phyloP scores from a whole-genome alignment of 495 filamentous ascomycete species.

The Xylaria telfairii region DNA sequence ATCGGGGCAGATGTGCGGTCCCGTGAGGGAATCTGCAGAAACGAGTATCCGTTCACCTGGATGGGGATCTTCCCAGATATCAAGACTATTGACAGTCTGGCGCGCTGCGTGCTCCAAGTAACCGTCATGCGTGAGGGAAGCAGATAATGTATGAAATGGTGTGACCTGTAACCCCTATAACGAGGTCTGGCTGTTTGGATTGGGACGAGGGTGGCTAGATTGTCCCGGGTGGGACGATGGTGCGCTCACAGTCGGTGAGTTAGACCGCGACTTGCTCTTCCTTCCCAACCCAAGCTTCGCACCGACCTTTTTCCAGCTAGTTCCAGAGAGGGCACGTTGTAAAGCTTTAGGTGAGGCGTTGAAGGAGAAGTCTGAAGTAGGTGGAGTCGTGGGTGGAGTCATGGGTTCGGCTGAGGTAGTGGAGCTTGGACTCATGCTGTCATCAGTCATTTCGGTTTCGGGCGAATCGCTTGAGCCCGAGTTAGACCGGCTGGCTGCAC shows the following conservation, averaged over 20 bases:
- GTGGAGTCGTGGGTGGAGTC: conserved; percentile 89
- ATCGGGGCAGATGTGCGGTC: conserved; percentile 37
- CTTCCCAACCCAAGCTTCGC: conserved; percentile 75
- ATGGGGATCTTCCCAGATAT: conserved; percentile 54
- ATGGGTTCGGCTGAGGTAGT: conserved; percentile 68
- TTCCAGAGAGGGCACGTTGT: conserved; percentile 59
- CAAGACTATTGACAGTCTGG: conserved; percentile 25
- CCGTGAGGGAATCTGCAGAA: conserved; percentile 36
- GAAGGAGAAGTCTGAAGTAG: conserved; percentile 66
- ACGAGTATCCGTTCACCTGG: conserved; percentile 50
- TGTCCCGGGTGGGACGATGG: conserved; percentile 45
- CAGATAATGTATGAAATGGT: conserved; percentile 46
- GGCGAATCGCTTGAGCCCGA: conserved; percentile 44
- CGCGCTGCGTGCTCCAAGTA: conserved; percentile 33
- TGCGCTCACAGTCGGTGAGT: conserved; percentile 37
- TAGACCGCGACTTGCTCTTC: conserved; percentile 51
- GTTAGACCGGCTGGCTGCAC: conserved; percentile 43
- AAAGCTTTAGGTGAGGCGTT: conserved; percentile 55
- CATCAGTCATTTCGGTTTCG: conserved; percentile 53
- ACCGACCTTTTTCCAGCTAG: conserved; percentile 85
- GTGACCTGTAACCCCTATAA: conserved; percentile 64
- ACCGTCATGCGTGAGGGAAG: conserved; percentile 28
- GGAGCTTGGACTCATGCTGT: conserved; percentile 58
- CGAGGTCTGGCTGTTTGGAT: conserved; percentile 42
- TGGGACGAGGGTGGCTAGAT: conserved; percentile 32